Evolutionary conservation across 352 stramenopile species (phyloP), one percentile per base, ranked within the genome.

Genomic region (Pythium dissotocum): DNA sequence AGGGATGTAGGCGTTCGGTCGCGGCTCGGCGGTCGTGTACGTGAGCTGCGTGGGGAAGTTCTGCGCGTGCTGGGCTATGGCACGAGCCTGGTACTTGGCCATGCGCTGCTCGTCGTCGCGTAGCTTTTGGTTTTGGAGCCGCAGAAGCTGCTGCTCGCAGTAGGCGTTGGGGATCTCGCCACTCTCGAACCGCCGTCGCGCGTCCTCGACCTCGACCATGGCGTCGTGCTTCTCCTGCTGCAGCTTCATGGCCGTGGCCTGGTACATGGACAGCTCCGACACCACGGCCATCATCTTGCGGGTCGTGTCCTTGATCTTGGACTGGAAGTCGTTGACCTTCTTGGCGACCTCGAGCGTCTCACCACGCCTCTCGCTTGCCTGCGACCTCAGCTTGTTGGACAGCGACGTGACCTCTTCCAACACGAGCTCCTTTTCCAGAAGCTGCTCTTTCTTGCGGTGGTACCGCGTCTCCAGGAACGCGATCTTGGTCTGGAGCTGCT

Each of bases 241-340:
- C 4, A 98, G 81, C 68, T 97, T 97, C 76, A 98, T 93, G 18
- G 92, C 89, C 12, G 93, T 98, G 9, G 94, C 94, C 68, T 98
- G 94, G 73, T 98, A 98, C 94, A 98, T 98, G 14, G 87, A 97
- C 10, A 98, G 73, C 79, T 98, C 94, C 2, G 86, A 97, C 4
- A 98, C 92, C 1, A 95, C 74, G n/a, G 94, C 93, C 91, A 98
- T 98, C 91, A 98, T 98, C 21, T 89, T 89, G 58, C 93, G 81
- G 35, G 93, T 98, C 28, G 90, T 93, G 48, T 97, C 90, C 55
- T 96, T 92, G 70, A 98, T 97, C 28, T 85, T 81, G 26, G 75
- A 69, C 76, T 98, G 94, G 64, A 98, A 93, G 51, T 91, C 82
- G 63, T 95, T 96, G n/a, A 97, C 88, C 33, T 88, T 88, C 73